Evolutionary conservation across 2,329 filamentous ascomycete genomes (phyloP).

Genomic region (Neocucurbitaria cava): DNA sequence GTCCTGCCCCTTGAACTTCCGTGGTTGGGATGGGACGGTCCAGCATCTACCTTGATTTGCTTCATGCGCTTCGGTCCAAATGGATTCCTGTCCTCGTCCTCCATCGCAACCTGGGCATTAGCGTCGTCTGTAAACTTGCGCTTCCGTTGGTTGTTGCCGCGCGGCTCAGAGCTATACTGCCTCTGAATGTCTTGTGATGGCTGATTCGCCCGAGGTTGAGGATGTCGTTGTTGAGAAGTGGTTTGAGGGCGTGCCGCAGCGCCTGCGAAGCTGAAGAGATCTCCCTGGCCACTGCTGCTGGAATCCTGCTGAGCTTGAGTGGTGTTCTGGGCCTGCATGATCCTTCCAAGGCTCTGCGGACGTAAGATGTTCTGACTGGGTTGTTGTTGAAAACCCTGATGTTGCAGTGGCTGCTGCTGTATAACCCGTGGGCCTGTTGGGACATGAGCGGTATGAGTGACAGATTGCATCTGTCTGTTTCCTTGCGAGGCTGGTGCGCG

Average conservation of each 20-base stretch:
- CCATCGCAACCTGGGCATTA: neutral
- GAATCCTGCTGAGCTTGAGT: neutral
- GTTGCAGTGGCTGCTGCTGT: too few species aligned
- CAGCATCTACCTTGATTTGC: neutral
- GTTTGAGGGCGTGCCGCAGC: neutral
- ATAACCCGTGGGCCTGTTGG: too few species aligned
- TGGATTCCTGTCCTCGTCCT: neutral
- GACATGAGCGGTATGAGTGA: neutral
- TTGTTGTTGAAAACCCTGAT: too few species aligned
- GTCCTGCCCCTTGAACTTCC: neutral
- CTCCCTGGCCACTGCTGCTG: neutral
- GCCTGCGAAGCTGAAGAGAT: neutral
- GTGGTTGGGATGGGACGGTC: neutral
- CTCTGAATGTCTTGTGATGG: too few species aligned
- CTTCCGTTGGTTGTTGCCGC: neutral
- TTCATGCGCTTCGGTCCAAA: neutral
- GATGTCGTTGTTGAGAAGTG: too few species aligned
- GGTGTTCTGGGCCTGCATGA: neutral
- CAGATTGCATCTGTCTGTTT: neutral
- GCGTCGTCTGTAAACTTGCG: neutral
- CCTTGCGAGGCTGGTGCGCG: neutral
- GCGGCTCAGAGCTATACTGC: neutral
- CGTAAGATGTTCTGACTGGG: too few species aligned
- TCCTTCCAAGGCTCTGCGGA: neutral
- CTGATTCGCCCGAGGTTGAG: neutral